Percentiles rank a stretch among this genome's conserved stretches.
Conservation (phyloP, 208 protist genomes). For the Kentomonas sorsogonicus region DNA sequence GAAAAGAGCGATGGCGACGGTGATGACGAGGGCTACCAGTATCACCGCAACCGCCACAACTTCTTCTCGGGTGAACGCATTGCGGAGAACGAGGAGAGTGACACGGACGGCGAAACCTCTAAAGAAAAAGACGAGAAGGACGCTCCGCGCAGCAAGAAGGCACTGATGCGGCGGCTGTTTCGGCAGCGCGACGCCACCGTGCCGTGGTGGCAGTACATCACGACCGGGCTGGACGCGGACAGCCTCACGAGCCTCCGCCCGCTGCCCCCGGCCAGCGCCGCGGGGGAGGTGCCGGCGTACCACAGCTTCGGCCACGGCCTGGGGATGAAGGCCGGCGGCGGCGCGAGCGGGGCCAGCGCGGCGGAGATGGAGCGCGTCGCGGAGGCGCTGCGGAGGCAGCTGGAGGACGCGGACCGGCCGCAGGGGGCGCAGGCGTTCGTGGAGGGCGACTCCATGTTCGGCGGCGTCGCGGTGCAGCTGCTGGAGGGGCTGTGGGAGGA, state of each 20-base stretch:
- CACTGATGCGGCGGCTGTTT: conserved; percentile 40
- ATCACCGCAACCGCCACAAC: neutral
- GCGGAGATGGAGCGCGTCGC: conserved; percentile 21
- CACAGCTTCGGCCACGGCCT: conserved; percentile 78
- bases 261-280: conserved; percentile 32
- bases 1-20: conserved; percentile 12
- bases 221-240: conserved; percentile 45
- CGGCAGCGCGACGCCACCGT: conserved; percentile 32
- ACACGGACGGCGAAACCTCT: neutral
- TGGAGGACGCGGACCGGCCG: conserved; percentile 57
- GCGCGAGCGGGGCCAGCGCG: conserved; percentile 13
- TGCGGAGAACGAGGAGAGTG: conserved; percentile 9
- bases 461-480: conserved; percentile 56
- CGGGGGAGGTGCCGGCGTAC: conserved; percentile 44
- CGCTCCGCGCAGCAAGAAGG: neutral
- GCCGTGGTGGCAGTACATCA: conserved; percentile 83
- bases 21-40: conserved; percentile 5
- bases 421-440: conserved; percentile 76
- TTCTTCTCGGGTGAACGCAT: too few species aligned
- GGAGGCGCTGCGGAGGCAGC: conserved; percentile 45
- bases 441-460: conserved; percentile 74
- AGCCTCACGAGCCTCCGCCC: conserved; percentile 47
- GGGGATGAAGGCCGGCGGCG: conserved; percentile 19
- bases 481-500: conserved; percentile 69
- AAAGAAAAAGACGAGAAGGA: neutral